Percentiles rank a stretch among this genome's conserved stretches.
phyloP scores from a whole-genome alignment of 805 yeast species.

The Yamadazyma olivae region DNA sequence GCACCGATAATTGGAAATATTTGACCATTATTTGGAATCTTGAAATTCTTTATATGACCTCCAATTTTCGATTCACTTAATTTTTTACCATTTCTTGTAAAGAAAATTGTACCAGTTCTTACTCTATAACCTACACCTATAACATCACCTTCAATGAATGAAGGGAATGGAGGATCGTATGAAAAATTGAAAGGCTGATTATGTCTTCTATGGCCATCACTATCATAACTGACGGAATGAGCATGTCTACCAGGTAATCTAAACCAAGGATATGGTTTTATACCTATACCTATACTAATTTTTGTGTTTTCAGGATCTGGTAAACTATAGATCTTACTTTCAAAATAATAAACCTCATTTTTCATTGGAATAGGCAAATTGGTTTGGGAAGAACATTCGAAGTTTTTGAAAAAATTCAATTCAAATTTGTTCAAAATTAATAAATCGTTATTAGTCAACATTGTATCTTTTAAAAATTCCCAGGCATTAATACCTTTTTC shows the following conservation, averaged over 20 bases:
- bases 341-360: conserved; percentile 87
- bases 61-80: conserved; percentile 77
- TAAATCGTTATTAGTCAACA: conserved; percentile 53
- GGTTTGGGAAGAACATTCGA: conserved; percentile 68
- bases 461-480: conserved; percentile 68
- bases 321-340: conserved; percentile 74
- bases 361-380: conserved; percentile 81
- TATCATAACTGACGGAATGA: conserved; percentile 83
- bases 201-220: conserved; percentile 73
- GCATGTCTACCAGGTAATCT: conserved; percentile 90
- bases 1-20: conserved; percentile 91
- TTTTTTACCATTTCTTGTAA: conserved; percentile 92
- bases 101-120: conserved; percentile 81
- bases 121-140: conserved; percentile 88
- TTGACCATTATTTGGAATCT: conserved; percentile 41
- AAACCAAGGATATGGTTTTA: conserved; percentile 91
- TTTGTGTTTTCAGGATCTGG: conserved; percentile 53
- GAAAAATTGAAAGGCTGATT: conserved; percentile 66
- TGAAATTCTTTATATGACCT: conserved; percentile 73
- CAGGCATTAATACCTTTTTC: conserved; percentile 89
- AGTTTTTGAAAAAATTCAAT: conserved; percentile 53
- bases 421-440: conserved; percentile 65
- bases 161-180: conserved; percentile 54
- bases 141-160: conserved; percentile 78
- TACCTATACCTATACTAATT: conserved; percentile 75